Evolutionary conservation across 768 basidiomycete species (phyloP).

Genomic region (Termitomyces sp.): DNA sequence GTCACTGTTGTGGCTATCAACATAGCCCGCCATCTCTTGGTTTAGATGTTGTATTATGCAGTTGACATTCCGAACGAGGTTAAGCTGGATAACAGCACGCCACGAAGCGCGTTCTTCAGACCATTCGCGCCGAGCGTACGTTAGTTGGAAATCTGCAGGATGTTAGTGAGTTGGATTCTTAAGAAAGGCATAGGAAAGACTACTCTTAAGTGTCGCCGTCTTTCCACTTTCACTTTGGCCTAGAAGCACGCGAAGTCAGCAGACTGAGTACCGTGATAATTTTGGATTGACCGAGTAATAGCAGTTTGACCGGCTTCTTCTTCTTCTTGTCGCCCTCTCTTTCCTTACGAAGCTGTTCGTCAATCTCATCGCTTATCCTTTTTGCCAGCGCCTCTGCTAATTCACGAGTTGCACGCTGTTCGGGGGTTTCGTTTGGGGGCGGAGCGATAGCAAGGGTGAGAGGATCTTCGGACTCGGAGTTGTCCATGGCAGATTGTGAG

Average conservation of each 20-base stretch:
- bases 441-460: slow-evolving; percentile 56
- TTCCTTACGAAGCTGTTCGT: slow-evolving; percentile 66
- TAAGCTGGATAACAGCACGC: slow-evolving; percentile 74
- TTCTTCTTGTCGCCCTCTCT: slow-evolving; percentile 51
- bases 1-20: slow-evolving; percentile 24
- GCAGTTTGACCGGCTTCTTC: slow-evolving; percentile 65
- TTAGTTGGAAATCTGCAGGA: slow-evolving; percentile 62
- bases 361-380: slow-evolving; percentile 66
- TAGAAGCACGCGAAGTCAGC: slow-evolving; percentile 11
- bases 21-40: slow-evolving; percentile 46
- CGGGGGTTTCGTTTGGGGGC: slow-evolving; percentile 56
- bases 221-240: slow-evolving; percentile 77
- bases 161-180: background rate
- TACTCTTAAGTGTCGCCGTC: slow-evolving; percentile 77
- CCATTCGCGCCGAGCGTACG: slow-evolving; percentile 69
- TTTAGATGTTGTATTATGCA: slow-evolving; percentile 51
- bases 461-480: slow-evolving; percentile 50
- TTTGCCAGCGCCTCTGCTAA: slow-evolving; percentile 58
- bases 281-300: slow-evolving; percentile 51
- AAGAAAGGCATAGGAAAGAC: background rate
- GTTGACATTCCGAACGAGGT: slow-evolving; percentile 72
- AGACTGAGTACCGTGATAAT: slow-evolving; percentile 1
- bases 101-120: slow-evolving; percentile 62
- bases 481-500: slow-evolving; percentile 19
- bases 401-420: slow-evolving; percentile 51